These are phyloP conservation scores for Eleusine coracana DNA, from an alignment of 176 grass and related monocot genomes.

Conservation along the genomic window DNA sequence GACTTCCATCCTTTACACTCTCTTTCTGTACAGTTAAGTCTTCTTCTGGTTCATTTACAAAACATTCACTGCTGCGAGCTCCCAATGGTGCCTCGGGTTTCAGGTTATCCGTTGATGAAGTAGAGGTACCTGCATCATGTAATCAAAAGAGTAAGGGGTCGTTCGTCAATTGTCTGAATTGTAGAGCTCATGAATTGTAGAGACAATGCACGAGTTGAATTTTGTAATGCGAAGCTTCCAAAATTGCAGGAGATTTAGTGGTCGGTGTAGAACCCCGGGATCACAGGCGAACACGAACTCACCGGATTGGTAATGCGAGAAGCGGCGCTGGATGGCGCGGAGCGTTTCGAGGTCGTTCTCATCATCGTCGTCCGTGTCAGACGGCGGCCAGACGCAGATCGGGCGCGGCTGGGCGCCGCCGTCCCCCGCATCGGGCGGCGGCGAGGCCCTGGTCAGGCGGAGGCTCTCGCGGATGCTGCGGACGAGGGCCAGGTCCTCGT, in stretches of 20 bases:
- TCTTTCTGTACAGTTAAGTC: slow-evolving; percentile 27
- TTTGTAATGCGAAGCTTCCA: not conserved
- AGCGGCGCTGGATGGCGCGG: slow-evolving; percentile 72
- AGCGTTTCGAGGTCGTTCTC: slow-evolving; percentile 81
- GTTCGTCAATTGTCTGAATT: not conserved
- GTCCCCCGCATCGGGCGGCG: not conserved
- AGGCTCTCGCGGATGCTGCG: slow-evolving; percentile 65
- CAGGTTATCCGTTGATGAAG: not conserved
- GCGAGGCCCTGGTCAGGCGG: slow-evolving; percentile 32
- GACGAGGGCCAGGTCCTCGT: slow-evolving; percentile 64
- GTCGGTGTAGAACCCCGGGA: too few relatives aligned
- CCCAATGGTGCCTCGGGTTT: slow-evolving; percentile 33
- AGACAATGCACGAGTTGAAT: not conserved
- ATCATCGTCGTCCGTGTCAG: slow-evolving; percentile 60
- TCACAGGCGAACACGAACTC: not conserved
- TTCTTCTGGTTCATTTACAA: not conserved
- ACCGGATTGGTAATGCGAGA: slow-evolving; percentile 78
- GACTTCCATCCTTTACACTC: slow-evolving; percentile 25
- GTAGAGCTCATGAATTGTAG: too few relatives aligned
- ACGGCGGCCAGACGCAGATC: slow-evolving; percentile 45
- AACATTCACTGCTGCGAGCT: not conserved
- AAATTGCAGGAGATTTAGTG: not conserved
- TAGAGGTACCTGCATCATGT: slow-evolving; percentile 40
- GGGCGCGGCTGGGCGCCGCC: slow-evolving; percentile 24
- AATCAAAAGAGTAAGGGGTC: not conserved